Evolutionary conservation across 2,329 filamentous ascomycete species (phyloP).

Genomic region (Penicillium sp.): DNA sequence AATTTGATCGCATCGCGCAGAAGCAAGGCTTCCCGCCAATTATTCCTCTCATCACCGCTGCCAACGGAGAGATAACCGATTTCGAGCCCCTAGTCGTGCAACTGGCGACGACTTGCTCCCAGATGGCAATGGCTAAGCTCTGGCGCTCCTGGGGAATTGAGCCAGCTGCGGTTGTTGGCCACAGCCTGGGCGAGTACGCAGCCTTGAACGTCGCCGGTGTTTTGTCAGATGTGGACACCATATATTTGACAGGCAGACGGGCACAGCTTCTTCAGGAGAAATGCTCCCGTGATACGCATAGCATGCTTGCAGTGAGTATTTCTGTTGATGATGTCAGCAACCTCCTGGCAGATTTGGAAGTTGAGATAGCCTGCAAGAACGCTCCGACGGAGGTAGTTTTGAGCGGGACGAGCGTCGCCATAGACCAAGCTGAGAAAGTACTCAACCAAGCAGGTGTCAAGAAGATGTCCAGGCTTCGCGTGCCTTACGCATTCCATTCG

Average conservation of each 20-base stretch:
- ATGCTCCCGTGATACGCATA: constrained; percentile 67
- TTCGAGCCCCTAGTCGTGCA: constrained; percentile 33
- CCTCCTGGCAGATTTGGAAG: too few relatives aligned
- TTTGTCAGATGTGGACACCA: constrained; percentile 34
- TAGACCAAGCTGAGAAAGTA: too few relatives aligned
- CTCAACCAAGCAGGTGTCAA: too few relatives aligned
- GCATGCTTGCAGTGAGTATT: constrained; percentile 52
- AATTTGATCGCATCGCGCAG: constrained; percentile 33
- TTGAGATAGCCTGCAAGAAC: too few relatives aligned
- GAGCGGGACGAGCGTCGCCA: too few relatives aligned
- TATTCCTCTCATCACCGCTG: constrained; percentile 8
- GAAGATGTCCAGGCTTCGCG: too few relatives aligned
- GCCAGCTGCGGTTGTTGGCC: constrained; percentile 25
- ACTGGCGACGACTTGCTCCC: constrained; percentile 34
- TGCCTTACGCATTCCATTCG: too few relatives aligned
- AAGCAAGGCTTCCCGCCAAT: constrained; percentile 39
- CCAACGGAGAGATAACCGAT: constrained; percentile 5
- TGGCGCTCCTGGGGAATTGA: constrained; percentile 31
- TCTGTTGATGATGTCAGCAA: too few relatives aligned
- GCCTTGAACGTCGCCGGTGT: constrained; percentile 39
- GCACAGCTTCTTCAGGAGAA: constrained; percentile 58
- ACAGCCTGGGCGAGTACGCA: constrained; percentile 43
- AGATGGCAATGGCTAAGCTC: constrained; percentile 42
- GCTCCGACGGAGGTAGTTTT: too few relatives aligned
- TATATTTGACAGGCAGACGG: constrained; percentile 69